Percentiles rank a stretch among this genome's conserved stretches.
Evolutionary conservation across 208 protist genomes (phyloP).

Genomic region (Naegleria lovaniensis): DNA sequence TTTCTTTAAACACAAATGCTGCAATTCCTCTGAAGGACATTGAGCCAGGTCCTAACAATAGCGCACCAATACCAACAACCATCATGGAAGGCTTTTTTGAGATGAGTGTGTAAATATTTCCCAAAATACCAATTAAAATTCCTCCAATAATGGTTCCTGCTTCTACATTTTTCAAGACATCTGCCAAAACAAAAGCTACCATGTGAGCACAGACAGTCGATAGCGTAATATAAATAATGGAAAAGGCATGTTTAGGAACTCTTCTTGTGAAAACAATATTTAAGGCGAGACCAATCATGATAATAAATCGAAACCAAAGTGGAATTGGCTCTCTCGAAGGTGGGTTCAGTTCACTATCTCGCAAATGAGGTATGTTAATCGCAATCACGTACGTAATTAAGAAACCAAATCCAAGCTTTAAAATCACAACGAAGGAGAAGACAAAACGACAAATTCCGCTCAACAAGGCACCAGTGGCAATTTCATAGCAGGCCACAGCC

Average conservation of each 20-base stretch:
- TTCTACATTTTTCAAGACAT: neutral
- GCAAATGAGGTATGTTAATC: neutral
- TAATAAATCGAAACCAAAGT: neutral
- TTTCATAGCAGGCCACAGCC: neutral
- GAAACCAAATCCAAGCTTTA: slow-evolving; percentile 1
- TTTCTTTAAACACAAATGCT: neutral
- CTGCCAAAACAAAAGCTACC: neutral
- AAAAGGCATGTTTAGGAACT: neutral
- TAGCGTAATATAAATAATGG: neutral
- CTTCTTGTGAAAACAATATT: slow-evolving; percentile 9
- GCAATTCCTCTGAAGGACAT: neutral
- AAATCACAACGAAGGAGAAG: neutral
- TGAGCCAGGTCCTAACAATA: neutral
- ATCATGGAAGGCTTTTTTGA: neutral
- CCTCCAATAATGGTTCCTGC: neutral
- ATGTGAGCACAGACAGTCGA: neutral
- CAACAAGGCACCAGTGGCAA: neutral
- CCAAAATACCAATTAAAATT: neutral
- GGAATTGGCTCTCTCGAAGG: neutral
- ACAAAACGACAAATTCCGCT: neutral
- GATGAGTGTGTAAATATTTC: neutral
- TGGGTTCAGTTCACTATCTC: neutral
- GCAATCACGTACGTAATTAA: neutral
- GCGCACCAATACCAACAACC: neutral
- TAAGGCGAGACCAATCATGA: neutral